Evolutionary conservation across 371 early-diverging fungal genomes (phyloP), one percentile per base, ranked within the genome.

Genomic region (Apophysomyces elegans): DNA sequence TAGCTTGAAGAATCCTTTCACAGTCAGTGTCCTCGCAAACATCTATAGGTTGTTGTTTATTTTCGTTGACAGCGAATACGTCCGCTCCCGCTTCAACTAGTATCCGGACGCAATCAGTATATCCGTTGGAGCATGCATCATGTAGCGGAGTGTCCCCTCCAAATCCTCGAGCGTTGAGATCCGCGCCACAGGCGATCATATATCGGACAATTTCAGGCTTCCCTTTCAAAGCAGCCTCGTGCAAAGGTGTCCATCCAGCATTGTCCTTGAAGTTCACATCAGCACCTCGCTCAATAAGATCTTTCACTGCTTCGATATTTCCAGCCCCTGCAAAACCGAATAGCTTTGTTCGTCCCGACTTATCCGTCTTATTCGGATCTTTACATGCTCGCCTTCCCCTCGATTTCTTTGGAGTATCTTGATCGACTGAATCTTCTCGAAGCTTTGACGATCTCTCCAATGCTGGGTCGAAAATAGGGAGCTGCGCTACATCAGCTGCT

Each of bases 101-200:
- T 12, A 85, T 54, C 60, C 81, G 68, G 6, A 90, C 90, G 54
- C 77, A 74, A 36, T 88, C 85, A 16, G 79, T 59, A 57, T 89
- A 83, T 0, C 90, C 91, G 69, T 90, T 88, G 14, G 86, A 72
- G 37, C 88, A 84, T n/a, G 93, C 92, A 84, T 92, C 92, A 74
- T 93, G 93, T 58, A 94, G 66, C 21, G 95, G 87, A n/a, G 93
- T 90, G 45, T 86, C 86, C 37, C 84, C 83, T 63, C 89, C 88
- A 41, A 78, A 73, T 37, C 87, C 88, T 46, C 73, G 68, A 7
- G 83, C 80, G 62, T 89, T 84, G 46, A 89, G 71, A 50, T 85
- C 81, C 0, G 86, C 84, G 7, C 77, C 74, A 16, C 73, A 73
- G 63, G 80, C 68, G 18, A 90, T 73, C n/a, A 92, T 70, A 44